These are phyloP conservation scores for Alternaria ventricosa DNA, from an alignment of 2,329 filamentous ascomycete species.

Conservation along the genomic window DNA sequence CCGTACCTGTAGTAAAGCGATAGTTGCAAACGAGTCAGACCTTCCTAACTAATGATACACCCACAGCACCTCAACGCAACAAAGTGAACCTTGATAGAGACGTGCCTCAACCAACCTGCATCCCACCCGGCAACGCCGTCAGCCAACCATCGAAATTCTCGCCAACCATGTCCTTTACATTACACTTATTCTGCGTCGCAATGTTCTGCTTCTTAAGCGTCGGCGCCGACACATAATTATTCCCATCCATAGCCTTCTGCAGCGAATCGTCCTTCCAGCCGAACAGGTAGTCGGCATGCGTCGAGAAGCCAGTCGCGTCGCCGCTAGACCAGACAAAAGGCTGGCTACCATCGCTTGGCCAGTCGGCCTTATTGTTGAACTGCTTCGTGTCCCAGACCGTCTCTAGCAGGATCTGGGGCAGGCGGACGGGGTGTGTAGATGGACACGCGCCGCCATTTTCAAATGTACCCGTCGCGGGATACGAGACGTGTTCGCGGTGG, in stretches of 20 bases:
- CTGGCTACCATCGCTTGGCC: conserved; percentile 40
- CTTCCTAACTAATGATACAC: background rate
- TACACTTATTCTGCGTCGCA: conserved; percentile 44
- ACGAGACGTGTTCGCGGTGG: conserved; percentile 35
- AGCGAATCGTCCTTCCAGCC: conserved; percentile 25
- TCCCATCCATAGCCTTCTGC: conserved; percentile 33
- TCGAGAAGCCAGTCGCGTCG: conserved; percentile 35
- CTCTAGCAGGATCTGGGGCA: conserved; percentile 43
- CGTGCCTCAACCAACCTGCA: conserved; percentile 5
- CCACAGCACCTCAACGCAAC: background rate
- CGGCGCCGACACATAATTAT: conserved; percentile 38
- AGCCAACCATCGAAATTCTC: conserved; percentile 41
- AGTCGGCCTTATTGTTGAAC: conserved; percentile 43
- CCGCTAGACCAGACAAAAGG: conserved; percentile 43
- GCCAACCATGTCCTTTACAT: conserved; percentile 38
- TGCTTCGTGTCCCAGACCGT: conserved; percentile 42
- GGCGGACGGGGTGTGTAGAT: conserved; percentile 32
- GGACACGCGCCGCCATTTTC: conserved; percentile 40
- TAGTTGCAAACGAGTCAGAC: background rate
- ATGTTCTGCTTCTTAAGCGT: conserved; percentile 43
- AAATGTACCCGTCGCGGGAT: conserved; percentile 38
- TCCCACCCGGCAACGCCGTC: conserved; percentile 24
- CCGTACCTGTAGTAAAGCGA: background rate
- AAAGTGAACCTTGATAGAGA: background rate
- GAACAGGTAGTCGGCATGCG: conserved; percentile 44